Percentiles rank a stretch among this genome's conserved stretches.
Evolutionary conservation across 164 flowering plant species (phyloP).

Genomic region (Saururus chinensis): DNA sequence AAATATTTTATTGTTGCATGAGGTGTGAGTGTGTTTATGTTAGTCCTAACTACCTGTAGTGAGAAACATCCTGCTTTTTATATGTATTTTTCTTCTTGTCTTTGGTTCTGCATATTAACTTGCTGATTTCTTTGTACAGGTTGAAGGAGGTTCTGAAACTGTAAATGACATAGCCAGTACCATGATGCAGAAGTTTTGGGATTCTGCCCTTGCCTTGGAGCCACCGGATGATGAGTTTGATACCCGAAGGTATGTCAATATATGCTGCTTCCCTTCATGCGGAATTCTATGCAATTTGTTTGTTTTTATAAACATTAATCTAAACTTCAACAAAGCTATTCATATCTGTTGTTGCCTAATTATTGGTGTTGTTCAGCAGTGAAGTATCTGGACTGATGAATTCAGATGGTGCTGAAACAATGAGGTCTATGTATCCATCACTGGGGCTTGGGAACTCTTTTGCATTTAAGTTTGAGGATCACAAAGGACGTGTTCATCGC

Average conservation of each 20-base stretch:
- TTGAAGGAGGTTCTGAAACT: constrained; percentile 69
- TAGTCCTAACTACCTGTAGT: too few species aligned
- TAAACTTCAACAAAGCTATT: too few species aligned
- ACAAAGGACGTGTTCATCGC: constrained; percentile 80
- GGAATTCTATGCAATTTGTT: too few species aligned
- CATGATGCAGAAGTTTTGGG: constrained; percentile 99
- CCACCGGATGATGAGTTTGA: constrained; percentile 81
- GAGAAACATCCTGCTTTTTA: background rate
- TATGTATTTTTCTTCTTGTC: too few species aligned
- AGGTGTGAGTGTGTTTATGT: background rate
- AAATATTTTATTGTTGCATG: too few species aligned
- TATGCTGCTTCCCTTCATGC: background rate
- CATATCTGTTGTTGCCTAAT: constrained; percentile 2
- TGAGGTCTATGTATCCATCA: constrained; percentile 57
- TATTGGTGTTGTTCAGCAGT: constrained; percentile 28
- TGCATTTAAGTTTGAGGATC: constrained; percentile 82
- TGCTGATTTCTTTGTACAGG: constrained; percentile 27
- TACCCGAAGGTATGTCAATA: constrained; percentile 48
- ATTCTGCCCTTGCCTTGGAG: constrained; percentile 81
- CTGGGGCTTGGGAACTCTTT: constrained; percentile 83
- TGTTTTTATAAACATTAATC: background rate
- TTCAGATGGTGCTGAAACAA: constrained; percentile 54
- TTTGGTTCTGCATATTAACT: background rate
- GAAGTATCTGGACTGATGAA: constrained; percentile 64
- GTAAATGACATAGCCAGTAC: constrained; percentile 79